Evolutionary conservation across 257 asterid genomes (phyloP).

Genomic region (Solanum appendiculatum): DNA sequence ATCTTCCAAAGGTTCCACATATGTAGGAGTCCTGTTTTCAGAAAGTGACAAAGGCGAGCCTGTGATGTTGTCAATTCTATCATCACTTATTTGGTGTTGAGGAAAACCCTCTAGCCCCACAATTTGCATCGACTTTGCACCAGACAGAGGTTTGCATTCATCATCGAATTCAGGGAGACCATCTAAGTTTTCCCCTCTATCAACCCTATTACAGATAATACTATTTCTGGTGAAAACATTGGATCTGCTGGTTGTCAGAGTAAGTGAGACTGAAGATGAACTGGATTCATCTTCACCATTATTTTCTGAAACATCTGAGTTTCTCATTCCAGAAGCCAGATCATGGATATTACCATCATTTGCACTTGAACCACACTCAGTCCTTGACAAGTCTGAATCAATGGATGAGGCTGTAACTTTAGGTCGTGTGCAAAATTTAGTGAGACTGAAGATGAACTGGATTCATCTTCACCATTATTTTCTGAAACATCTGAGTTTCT

Average conservation of each 20-base stretch:
- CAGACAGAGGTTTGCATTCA: neutral
- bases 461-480: slow-evolving; percentile 6
- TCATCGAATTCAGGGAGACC: slow-evolving; percentile 12
- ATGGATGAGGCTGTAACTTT: slow-evolving; percentile 20
- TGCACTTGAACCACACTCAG: slow-evolving; percentile 3
- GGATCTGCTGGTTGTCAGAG: neutral
- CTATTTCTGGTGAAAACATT: neutral
- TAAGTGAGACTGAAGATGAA: neutral
- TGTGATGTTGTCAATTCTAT: slow-evolving; percentile 4
- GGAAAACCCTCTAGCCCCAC: slow-evolving; percentile 4
- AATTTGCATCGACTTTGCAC: slow-evolving; percentile 6
- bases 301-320: slow-evolving; percentile 17
- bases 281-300: neutral
- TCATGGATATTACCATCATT: slow-evolving; percentile 1
- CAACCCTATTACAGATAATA: slow-evolving; percentile 3
- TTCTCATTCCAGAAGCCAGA: slow-evolving; percentile 4
- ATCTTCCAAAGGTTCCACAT: slow-evolving; percentile 20
- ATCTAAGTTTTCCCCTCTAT: slow-evolving; percentile 6
- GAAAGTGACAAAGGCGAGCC: slow-evolving; percentile 12
- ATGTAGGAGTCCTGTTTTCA: slow-evolving; percentile 15
- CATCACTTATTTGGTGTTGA: slow-evolving; percentile 14
- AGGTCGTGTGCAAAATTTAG: slow-evolving; percentile 48
- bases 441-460: neutral
- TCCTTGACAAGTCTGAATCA: slow-evolving; percentile 10
- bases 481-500: slow-evolving; percentile 15